Percentiles rank a stretch among this genome's conserved stretches.
Evolutionary conservation across 1,139 yeast species (phyloP).

Genomic region (Sugiyamaella sp.): DNA sequence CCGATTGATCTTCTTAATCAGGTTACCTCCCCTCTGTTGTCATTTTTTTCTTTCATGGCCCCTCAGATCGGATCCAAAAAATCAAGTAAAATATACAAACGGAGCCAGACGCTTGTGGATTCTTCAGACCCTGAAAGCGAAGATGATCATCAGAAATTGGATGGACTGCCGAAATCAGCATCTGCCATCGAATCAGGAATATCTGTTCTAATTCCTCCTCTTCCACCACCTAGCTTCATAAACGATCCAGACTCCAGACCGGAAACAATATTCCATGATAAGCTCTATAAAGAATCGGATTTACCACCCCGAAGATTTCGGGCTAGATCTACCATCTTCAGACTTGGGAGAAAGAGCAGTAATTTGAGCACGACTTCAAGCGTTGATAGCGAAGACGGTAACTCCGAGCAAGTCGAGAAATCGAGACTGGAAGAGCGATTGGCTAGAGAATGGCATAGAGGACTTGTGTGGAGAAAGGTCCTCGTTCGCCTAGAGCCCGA

Average conservation of each 20-base stretch:
- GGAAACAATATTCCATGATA: slow-evolving; percentile 74
- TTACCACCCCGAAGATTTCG: slow-evolving; percentile 54
- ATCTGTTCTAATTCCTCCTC: slow-evolving; percentile 79
- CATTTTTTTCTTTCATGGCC: slow-evolving; percentile 38
- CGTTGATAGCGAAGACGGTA: slow-evolving; percentile 5
- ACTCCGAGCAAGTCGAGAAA: slow-evolving; percentile 38
- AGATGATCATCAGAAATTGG: slow-evolving; percentile 28
- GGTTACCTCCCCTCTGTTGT: slow-evolving; percentile 30
- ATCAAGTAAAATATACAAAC: slow-evolving; percentile 39
- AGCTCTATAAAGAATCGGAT: slow-evolving; percentile 65
- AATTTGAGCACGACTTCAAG: slow-evolving; percentile 18
- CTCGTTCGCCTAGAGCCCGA: slow-evolving; percentile 85
- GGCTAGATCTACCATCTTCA: slow-evolving; percentile 25
- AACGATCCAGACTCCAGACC: slow-evolving; percentile 63
- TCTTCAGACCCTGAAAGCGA: slow-evolving; percentile 31
- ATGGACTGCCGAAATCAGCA: slow-evolving; percentile 60
- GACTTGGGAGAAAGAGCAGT: slow-evolving; percentile 24
- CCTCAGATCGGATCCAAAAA: slow-evolving; percentile 40
- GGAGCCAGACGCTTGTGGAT: slow-evolving; percentile 40
- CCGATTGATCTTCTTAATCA: slow-evolving; percentile 15
- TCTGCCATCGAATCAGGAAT: slow-evolving; percentile 85
- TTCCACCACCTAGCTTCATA: slow-evolving; percentile 72
- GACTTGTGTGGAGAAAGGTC: slow-evolving; percentile 90
- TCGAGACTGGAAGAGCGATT: slow-evolving; percentile 72
- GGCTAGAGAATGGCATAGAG: slow-evolving; percentile 86